Percentiles rank a stretch among this genome's conserved stretches.
Conservation (phyloP, 495 filamentous ascomycete genomes). For the Aspergillus kassunensis region DNA sequence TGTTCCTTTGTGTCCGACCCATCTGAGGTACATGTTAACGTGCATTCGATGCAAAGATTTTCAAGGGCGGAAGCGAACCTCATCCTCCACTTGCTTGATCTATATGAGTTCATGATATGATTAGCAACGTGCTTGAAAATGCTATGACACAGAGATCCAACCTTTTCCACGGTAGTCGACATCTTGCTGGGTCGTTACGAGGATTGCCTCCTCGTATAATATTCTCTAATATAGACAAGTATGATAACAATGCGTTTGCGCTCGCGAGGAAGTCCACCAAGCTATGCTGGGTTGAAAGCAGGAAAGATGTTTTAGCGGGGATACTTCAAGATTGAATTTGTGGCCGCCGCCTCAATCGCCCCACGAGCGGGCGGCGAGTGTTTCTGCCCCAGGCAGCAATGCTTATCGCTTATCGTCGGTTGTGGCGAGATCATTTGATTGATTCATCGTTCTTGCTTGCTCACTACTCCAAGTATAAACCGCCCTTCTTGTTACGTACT, state of each 20-base stretch:
- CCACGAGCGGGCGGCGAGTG: constrained; percentile 14
- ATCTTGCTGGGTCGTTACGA: constrained; percentile 54
- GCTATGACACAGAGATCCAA: constrained; percentile 33
- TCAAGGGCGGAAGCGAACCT: constrained; percentile 50
- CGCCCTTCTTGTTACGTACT: not conserved
- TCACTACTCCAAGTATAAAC: not conserved
- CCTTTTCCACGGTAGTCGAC: constrained; percentile 96
- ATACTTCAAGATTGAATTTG: constrained; percentile 17
- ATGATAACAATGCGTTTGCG: constrained; percentile 1
- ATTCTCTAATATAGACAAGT: constrained; percentile 9
- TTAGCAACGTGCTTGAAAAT: constrained; percentile 21
- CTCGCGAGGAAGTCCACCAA: not conserved
- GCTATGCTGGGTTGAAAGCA: constrained; percentile 13
- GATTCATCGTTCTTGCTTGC: not conserved
- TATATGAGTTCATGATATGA: constrained; percentile 33
- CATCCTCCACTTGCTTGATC: constrained; percentile 98
- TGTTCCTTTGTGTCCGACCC: constrained; percentile 97
- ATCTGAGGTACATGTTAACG: constrained; percentile 52
- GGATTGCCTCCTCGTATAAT: constrained; percentile 19
- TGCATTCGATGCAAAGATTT: not conserved
- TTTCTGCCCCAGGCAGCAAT: constrained; percentile 21
- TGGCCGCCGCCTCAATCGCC: constrained; percentile 28
- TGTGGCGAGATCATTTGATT: constrained; percentile 4
- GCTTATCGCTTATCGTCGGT: constrained; percentile 24
- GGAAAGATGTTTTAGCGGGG: constrained; percentile 8